A percentile compares a stretch with the other conserved stretches of the same genome.
phyloP scores from a whole-genome alignment of 75 land plant species.

The Chamaecyparis obtusa region DNA sequence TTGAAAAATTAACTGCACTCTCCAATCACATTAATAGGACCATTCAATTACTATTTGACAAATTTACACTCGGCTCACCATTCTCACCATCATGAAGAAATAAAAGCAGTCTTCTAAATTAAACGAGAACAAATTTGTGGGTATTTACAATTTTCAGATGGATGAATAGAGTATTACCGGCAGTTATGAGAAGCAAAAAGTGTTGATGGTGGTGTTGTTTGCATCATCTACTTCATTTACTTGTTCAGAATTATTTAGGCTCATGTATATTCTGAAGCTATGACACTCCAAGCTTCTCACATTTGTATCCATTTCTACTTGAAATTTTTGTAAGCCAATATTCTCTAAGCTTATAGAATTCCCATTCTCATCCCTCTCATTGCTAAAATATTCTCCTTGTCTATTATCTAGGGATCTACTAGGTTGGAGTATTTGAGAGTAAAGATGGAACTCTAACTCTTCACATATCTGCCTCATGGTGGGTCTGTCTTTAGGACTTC shows the following conservation, averaged over 20 bases:
- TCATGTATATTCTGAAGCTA: constrained; percentile 5
- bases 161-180: background rate
- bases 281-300: constrained; percentile 24
- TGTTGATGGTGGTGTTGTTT: background rate
- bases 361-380: constrained; percentile 20
- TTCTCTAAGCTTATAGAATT: constrained; percentile 33
- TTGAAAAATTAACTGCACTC: too few relatives aligned
- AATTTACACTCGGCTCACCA: too few relatives aligned
- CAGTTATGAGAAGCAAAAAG: background rate
- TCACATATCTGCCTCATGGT: constrained; percentile 42
- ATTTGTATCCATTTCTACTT: constrained; percentile 27
- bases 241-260: background rate
- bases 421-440: background rate
- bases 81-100: too few relatives aligned
- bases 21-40: too few relatives aligned
- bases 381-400: background rate
- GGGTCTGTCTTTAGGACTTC: constrained; percentile 30
- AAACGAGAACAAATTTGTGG: too few relatives aligned
- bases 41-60: too few relatives aligned
- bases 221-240: background rate
- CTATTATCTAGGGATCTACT: background rate
- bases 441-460: constrained; percentile 37
- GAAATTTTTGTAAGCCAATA: constrained; percentile 31
- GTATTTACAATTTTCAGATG: background rate
- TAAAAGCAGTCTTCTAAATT: too few relatives aligned